Evolutionary conservation across 192 early-diverging fungal genomes (phyloP).

Genomic region (Podochytrium sp.): DNA sequence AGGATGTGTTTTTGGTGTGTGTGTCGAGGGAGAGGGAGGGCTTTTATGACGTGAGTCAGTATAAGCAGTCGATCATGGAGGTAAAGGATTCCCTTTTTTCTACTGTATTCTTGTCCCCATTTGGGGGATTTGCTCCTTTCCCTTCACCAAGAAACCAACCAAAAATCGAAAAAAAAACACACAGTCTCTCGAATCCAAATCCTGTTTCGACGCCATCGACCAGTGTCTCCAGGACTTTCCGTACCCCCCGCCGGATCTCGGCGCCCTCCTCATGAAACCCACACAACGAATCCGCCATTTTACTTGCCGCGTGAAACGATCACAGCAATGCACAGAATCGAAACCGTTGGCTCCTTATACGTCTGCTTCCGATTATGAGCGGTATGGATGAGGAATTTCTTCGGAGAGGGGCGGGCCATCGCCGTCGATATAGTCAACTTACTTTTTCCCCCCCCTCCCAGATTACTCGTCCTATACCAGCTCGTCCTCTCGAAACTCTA

Average conservation of each 20-base stretch:
- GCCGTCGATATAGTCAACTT: slow-evolving; percentile 14
- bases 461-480: slow-evolving; percentile 2
- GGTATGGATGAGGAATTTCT: slow-evolving; percentile 35
- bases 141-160: not conserved
- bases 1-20: slow-evolving; percentile 73
- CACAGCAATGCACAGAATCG: slow-evolving; percentile 72
- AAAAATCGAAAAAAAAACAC: not conserved
- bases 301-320: slow-evolving; percentile 64
- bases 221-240: slow-evolving; percentile 34
- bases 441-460: too few species aligned
- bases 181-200: not conserved
- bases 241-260: slow-evolving; percentile 12
- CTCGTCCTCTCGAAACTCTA: slow-evolving; percentile 4
- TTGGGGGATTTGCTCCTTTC: not conserved
- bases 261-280: slow-evolving; percentile 6
- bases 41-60: slow-evolving; percentile 79
- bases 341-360: slow-evolving; percentile 64
- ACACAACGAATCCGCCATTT: slow-evolving; percentile 75
- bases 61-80: slow-evolving; percentile 67
- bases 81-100: slow-evolving; percentile 30
- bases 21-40: slow-evolving; percentile 81
- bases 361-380: slow-evolving; percentile 49
- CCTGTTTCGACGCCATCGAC: slow-evolving; percentile 39
- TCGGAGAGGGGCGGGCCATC: slow-evolving; percentile 7
- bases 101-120: not conserved